Percentiles rank a stretch among this genome's conserved stretches.
These are phyloP conservation scores for Brettanomyces custersianus DNA, from an alignment of 805 yeast species.

Conservation along the genomic window DNA sequence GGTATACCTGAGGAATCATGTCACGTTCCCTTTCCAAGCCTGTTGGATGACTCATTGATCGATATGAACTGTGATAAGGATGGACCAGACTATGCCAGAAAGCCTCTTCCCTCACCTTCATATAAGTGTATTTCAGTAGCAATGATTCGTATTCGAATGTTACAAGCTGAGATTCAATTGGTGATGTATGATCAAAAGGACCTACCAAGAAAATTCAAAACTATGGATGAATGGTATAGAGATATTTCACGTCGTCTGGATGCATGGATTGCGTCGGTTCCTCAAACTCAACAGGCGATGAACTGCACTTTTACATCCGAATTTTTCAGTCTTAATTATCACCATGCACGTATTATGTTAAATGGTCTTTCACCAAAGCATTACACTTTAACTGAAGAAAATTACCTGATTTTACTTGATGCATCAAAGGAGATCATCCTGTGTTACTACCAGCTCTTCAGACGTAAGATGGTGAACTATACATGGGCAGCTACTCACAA, in stretches of 20 bases:
- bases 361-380: constrained; percentile 75
- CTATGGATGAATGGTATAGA: constrained; percentile 54
- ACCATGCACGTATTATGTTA: constrained; percentile 62
- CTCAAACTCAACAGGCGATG: constrained; percentile 48
- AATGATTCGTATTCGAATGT: constrained; percentile 58
- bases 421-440: constrained; percentile 61
- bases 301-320: constrained; percentile 67
- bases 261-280: constrained; percentile 51
- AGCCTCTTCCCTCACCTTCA: constrained; percentile 31
- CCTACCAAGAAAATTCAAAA: constrained; percentile 52
- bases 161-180: constrained; percentile 72
- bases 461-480: constrained; percentile 58
- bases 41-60: constrained; percentile 64
- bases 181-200: constrained; percentile 64
- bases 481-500: constrained; percentile 94
- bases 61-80: constrained; percentile 21
- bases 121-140: constrained; percentile 62
- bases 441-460: constrained; percentile 49
- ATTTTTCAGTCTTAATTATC: constrained; percentile 66
- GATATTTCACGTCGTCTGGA: constrained; percentile 44
- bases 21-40: constrained; percentile 62
- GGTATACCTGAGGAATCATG: constrained; percentile 81
- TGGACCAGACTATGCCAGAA: constrained; percentile 30
- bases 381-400: constrained; percentile 41
- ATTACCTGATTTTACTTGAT: constrained; percentile 47